Evolutionary conservation across 257 asterid species (phyloP).

Genomic region (Penstemon barbatus): DNA sequence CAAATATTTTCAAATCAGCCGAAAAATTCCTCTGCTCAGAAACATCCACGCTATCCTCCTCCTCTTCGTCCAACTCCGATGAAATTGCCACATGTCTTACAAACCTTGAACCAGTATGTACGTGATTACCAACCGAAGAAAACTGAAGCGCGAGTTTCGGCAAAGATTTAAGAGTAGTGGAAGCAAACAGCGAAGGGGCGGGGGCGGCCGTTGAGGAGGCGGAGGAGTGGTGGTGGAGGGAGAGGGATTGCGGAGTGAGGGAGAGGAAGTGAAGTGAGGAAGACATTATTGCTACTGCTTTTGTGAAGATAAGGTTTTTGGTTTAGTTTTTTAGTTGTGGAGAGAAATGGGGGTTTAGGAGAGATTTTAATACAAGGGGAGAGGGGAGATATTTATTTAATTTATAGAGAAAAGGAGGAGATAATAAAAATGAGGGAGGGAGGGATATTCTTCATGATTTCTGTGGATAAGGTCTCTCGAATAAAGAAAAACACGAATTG

Average conservation of each 20-base stretch:
- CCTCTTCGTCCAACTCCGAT: conserved; percentile 53
- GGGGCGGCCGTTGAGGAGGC: conserved; percentile 35
- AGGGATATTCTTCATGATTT: not conserved
- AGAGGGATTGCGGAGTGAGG: conserved; percentile 59
- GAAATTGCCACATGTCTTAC: conserved; percentile 54
- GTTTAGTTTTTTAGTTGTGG: not conserved
- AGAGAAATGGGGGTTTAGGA: conserved; percentile 17
- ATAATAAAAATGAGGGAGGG: too few species aligned
- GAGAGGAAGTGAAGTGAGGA: conserved; percentile 61
- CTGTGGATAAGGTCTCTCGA: conserved; percentile 20
- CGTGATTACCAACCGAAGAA: conserved; percentile 19
- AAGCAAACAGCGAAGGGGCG: conserved; percentile 37
- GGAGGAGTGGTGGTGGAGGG: conserved; percentile 35
- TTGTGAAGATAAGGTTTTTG: conserved; percentile 41
- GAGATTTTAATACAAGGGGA: conserved; percentile 10
- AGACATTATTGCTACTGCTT: conserved; percentile 43
- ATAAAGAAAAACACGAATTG: too few species aligned
- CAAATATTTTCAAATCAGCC: conserved; percentile 72
- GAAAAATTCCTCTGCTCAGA: conserved; percentile 43
- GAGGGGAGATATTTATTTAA: conserved; percentile 15
- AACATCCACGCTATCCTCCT: conserved; percentile 34
- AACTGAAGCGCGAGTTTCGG: conserved; percentile 37
- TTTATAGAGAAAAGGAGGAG: not conserved
- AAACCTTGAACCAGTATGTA: conserved; percentile 34
- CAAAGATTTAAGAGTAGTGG: conserved; percentile 44